Evolutionary conservation across 352 stramenopile species (phyloP).

Genomic region (Globisporangium emineosum): DNA sequence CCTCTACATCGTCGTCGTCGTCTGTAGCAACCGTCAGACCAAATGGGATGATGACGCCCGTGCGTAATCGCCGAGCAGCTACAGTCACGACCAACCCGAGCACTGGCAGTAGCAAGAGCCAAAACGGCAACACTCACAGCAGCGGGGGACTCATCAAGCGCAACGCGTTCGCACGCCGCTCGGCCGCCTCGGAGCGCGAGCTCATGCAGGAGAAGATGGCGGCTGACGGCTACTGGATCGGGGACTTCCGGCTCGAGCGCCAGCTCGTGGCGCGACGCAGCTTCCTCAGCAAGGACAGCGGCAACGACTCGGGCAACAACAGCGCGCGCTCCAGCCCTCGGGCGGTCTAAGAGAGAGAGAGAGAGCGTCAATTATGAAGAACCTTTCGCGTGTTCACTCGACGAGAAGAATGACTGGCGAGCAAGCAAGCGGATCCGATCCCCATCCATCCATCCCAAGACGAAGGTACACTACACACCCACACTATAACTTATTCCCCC

Average conservation of each 20-base stretch:
- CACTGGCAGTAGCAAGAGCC: background rate
- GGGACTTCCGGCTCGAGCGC: slow-evolving; percentile 56
- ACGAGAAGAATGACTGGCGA: too few species aligned
- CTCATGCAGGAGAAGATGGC: slow-evolving; percentile 53
- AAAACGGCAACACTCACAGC: background rate
- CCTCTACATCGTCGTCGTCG: background rate
- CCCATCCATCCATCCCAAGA: too few species aligned
- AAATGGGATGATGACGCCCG: background rate
- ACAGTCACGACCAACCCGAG: slow-evolving; percentile 18
- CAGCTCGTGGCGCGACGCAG: slow-evolving; percentile 32
- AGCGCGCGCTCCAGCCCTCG: slow-evolving; percentile 11
- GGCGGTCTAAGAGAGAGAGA: slow-evolving; percentile 7
- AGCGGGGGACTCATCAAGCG: slow-evolving; percentile 19
- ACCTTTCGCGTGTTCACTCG: too few species aligned
- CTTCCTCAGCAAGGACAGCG: slow-evolving; percentile 7
- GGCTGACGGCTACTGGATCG: slow-evolving; percentile 78
- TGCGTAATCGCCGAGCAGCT: slow-evolving; percentile 8
- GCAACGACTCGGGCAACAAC: slow-evolving; percentile 14
- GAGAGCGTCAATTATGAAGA: too few species aligned
- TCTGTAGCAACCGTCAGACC: too few species aligned
- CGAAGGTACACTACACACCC: too few species aligned
- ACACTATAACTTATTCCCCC: too few species aligned
- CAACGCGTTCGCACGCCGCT: slow-evolving; percentile 23
- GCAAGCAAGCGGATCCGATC: too few species aligned
- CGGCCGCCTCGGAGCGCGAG: slow-evolving; percentile 34